A percentile compares a stretch with the other conserved stretches of the same genome.
Evolutionary conservation across 2,329 filamentous ascomycete genomes (phyloP).

Genomic region (Aspergillus hiratsukae): DNA sequence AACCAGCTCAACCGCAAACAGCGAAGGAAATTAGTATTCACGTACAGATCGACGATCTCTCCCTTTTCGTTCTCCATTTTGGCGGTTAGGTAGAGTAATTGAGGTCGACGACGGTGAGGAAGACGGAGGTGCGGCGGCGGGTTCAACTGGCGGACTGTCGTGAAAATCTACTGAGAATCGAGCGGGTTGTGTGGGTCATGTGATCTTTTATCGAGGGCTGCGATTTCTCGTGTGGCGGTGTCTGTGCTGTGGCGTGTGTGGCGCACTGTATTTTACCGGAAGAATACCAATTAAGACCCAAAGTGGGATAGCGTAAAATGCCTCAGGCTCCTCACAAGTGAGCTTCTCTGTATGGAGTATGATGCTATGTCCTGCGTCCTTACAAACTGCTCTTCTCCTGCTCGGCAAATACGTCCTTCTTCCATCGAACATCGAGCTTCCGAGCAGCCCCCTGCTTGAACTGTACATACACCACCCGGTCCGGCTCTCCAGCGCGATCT

Average conservation of each 20-base stretch:
- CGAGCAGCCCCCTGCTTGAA: conserved; percentile 55
- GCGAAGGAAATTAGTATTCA: conserved; percentile 22
- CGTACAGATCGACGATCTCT: conserved; percentile 98
- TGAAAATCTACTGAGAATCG: conserved; percentile 24
- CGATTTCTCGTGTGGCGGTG: background rate
- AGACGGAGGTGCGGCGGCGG: conserved; percentile 24
- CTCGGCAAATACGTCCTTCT: conserved; percentile 44
- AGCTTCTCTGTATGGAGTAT: no score
- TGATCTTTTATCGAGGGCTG: conserved; percentile 38
- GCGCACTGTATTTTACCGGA: background rate
- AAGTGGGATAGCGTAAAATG: background rate
- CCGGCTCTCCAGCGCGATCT: conserved; percentile 47
- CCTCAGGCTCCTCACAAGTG: background rate
- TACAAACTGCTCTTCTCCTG: conserved; percentile 31
- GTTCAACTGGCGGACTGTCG: conserved; percentile 22
- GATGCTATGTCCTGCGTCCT: no score
- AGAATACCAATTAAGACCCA: background rate
- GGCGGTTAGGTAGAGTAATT: conserved; percentile 38
- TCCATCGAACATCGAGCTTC: conserved; percentile 50
- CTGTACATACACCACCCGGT: conserved; percentile 54
- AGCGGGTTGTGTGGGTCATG: conserved; percentile 39
- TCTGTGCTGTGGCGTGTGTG: background rate
- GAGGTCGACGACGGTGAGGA: conserved; percentile 34
- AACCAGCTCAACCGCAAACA: conserved; percentile 5
- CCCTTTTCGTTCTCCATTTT: conserved; percentile 99